Conservation (phyloP, 139 green algal species). For the Tetradesmus lagerheimii region DNA sequence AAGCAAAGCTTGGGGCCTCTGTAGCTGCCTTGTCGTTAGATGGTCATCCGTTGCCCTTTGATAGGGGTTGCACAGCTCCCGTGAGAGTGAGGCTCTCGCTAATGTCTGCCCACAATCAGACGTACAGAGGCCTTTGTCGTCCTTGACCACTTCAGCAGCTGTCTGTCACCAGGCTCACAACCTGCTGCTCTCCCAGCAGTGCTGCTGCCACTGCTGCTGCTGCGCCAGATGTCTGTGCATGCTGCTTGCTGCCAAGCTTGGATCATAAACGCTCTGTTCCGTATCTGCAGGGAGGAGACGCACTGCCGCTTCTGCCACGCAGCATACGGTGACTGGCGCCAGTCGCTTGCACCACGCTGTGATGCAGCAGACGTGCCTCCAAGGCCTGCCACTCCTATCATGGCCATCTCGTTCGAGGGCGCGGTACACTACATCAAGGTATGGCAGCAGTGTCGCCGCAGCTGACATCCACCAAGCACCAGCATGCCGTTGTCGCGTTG, state of each 20-base stretch:
- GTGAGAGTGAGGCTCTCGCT: background rate
- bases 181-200: background rate
- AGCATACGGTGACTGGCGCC: slow-evolving; percentile 38
- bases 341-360: background rate
- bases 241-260: background rate
- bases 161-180: background rate
- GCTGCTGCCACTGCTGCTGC: background rate
- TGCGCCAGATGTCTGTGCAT: background rate
- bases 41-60: background rate
- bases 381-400: slow-evolving; percentile 34
- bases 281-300: slow-evolving; percentile 22
- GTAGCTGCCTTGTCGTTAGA: background rate
- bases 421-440: slow-evolving; percentile 35
- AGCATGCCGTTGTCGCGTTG: background rate
- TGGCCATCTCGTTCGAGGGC: slow-evolving; percentile 39
- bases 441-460: background rate
- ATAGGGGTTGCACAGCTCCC: background rate
- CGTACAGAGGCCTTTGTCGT: background rate
- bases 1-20: background rate
- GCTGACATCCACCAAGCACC: background rate
- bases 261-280: too few relatives aligned
- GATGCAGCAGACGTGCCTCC: background rate
- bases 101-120: background rate
- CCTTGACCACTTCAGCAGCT: background rate
- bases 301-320: slow-evolving; percentile 36